These are phyloP conservation scores for Miscanthus lutarioriparius DNA, from an alignment of 176 grass and related monocot genomes.

Conservation along the genomic window DNA sequence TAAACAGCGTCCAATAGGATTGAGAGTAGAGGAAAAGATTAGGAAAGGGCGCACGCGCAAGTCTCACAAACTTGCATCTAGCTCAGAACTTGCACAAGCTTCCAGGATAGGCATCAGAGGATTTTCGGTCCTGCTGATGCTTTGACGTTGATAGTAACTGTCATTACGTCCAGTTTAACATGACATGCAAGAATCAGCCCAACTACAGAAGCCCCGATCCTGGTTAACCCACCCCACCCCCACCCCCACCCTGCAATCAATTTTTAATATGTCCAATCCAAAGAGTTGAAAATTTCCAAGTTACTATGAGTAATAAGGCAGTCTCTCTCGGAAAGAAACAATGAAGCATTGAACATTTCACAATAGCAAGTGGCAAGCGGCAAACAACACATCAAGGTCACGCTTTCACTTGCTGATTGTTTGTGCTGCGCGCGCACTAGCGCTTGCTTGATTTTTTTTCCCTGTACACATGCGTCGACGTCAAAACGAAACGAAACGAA, in stretches of 20 bases:
- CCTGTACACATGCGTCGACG: constrained; percentile 36
- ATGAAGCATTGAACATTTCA: not conserved
- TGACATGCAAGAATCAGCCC: not conserved
- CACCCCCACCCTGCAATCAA: not conserved
- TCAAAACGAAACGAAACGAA: not conserved
- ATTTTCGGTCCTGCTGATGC: not conserved
- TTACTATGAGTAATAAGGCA: not conserved
- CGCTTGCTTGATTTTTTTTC: constrained; percentile 16
- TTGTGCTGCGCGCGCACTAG: not conserved
- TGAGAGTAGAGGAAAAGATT: not conserved
- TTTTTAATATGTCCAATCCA: not conserved
- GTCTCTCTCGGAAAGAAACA: not conserved
- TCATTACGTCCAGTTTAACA: not conserved
- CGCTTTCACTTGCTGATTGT: constrained; percentile 14
- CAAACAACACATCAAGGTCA: constrained; percentile 12
- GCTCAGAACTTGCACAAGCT: not conserved
- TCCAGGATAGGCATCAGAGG: not conserved
- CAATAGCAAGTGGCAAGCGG: not conserved
- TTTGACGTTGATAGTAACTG: constrained; percentile 18
- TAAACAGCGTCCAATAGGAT: not conserved
- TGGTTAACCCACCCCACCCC: not conserved
- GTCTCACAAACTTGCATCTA: not conserved
- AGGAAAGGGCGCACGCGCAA: not conserved
- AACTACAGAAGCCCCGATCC: not conserved
- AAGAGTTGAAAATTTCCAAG: not conserved